Evolutionary conservation across 108 stramenopile species (phyloP), one percentile per base, ranked within the genome.

Genomic region (Nitzschia sp.): DNA sequence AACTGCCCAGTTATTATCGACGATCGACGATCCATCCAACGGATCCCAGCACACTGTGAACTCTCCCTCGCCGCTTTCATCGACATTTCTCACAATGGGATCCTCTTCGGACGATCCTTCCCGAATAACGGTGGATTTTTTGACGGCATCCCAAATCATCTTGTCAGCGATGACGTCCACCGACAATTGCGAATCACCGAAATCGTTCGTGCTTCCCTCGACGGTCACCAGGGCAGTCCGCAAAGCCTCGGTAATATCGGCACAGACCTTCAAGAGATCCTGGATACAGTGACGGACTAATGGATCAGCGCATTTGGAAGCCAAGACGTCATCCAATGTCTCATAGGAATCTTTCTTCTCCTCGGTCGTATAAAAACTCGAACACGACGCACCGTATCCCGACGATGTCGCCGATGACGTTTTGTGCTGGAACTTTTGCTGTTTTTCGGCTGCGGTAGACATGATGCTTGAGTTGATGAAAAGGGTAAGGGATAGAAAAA

Each of bases 31-130:
- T 41, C 97, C 97, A 75, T 97, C 97, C 52, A 97, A 79, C n/a
- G 97, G 97, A 82, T 97, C 97, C 83, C 91, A 95, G 48, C 89
- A 91, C 26, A 95, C 89, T 0, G 94, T 91, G 76, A 85, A 95
- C 45, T 86, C 85, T 25, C 74, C 81, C 9, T 78, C 82, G 16
- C 68, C 71, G 25, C 73, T 59, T 45, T 79, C 76, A 23, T 82
- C 68, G 25, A 85, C 71, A 66, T 82, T 72, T 19, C 80, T 77
- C 25, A 86, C 82, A 44, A 78, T 61, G 38, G 86, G 86, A 63
- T 87, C 86, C 50, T 87, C 86, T 65, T 87, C 86, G 19, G 83
- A 84, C 16, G 86, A 80, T 21, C 86, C 86, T 41, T 87, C 82
- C 17, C 80, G 73, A 44, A 84, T 68, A 8, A 87, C 86, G 32